A percentile compares a stretch with the other conserved stretches of the same genome.
phyloP scores from a whole-genome alignment of 306 rosid species.

The Sicyos edulis region DNA sequence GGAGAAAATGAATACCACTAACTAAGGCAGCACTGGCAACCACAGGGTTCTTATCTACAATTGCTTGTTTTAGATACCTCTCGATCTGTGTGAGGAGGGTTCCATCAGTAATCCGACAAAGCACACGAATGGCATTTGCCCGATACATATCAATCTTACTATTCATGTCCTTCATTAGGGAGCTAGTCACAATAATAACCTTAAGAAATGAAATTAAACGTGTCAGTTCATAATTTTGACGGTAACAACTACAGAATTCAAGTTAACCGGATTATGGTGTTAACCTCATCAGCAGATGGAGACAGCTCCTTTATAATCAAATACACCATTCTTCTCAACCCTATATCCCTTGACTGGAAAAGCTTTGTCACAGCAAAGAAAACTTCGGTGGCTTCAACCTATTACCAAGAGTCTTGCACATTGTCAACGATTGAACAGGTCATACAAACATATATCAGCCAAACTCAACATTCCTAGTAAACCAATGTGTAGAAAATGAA shows the following conservation, averaged over 20 bases:
- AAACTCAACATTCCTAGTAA: neutral
- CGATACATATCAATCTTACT: conserved; percentile 96
- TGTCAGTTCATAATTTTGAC: conserved; percentile 30
- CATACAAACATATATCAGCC: neutral
- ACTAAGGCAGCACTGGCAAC: conserved; percentile 98
- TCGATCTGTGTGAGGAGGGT: conserved; percentile 95
- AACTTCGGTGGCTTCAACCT: conserved; percentile 97
- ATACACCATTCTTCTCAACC: conserved; percentile 98
- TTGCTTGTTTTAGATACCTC: conserved; percentile 93
- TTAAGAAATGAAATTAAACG: conserved; percentile 23
- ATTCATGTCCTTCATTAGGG: conserved; percentile 99
- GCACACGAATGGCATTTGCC: conserved; percentile 98
- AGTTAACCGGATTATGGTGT: conserved; percentile 22
- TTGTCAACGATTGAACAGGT: conserved; percentile 2
- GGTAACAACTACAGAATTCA: conserved; percentile 16
- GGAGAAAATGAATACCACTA: conserved; percentile 95
- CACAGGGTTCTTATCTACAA: conserved; percentile 95
- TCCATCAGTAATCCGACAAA: conserved; percentile 93
- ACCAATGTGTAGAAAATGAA: neutral
- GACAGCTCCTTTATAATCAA: conserved; percentile 93
- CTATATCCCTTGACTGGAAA: conserved; percentile 89
- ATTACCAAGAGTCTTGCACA: conserved; percentile 3
- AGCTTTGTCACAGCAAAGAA: conserved; percentile 95
- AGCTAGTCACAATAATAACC: conserved; percentile 97
- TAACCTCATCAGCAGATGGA: conserved; percentile 97